Evolutionary conservation across 441 rosid species (phyloP), one percentile per base, ranked within the genome.

Genomic region (Syzygium malaccense): DNA sequence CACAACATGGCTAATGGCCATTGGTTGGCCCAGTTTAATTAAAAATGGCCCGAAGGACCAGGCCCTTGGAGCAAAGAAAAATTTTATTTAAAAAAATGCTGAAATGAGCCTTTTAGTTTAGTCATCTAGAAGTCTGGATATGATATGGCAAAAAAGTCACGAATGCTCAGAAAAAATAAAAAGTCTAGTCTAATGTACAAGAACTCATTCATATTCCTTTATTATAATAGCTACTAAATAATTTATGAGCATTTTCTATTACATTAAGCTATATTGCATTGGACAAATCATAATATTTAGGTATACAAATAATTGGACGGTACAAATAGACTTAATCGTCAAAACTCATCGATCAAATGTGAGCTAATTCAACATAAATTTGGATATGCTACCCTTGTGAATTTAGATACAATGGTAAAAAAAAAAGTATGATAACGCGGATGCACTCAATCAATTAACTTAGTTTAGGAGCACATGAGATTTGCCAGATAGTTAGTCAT

Each of bases 1-100:
- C 0, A 58, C 30, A 7, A 58, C 64, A 5, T 0, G 14, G 14
- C n/a, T 12, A 13, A 3, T 0, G 10, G 64, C 64, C 64, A 1
- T 58, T 57, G 30, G 30, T 58, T 12, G 30, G 64, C 64, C 64
- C 30, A 58, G 2, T 4, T 25, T 26, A 58, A 26, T 58, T 57
- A 2, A 58, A 58, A 58, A 58, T 58, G 15, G 1, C 30, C 64
- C 6, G 7, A 26, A 26, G 3, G 64, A 58, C 64, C 15, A 58
- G 15, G 64, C 30, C 30, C 64, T 26, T 11, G 30, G 64, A 58
- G 64, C 64, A 58, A 58, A 0, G n/a, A 9, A 19, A 20, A 0
- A 19, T 6, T 55, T 55, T 20, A 56, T 20, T 41, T 41, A 23
- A 56, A 4, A 56, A 57, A 57, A 57, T 25, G 62, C n/a, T 1